phyloP scores from a whole-genome alignment of 176 grass and related monocot genomes.

The Lolium rigidum region DNA sequence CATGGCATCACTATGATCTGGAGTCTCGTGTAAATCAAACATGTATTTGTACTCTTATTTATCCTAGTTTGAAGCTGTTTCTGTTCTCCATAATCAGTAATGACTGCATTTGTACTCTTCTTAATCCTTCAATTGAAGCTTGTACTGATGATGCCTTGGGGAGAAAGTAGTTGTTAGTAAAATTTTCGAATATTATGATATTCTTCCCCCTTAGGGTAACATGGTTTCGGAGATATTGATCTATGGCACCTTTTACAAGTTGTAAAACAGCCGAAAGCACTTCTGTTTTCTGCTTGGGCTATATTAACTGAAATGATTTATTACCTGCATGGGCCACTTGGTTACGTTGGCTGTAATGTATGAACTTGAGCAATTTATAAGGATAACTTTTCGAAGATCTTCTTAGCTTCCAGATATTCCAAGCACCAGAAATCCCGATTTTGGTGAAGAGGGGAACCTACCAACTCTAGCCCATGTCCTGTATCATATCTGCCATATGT shows the following conservation, averaged over 20 bases:
- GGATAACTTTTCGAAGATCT: neutral
- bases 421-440: neutral
- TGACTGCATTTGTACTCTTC: neutral
- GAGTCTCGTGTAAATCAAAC: neutral
- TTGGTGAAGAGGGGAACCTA: neutral
- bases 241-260: neutral
- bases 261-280: neutral
- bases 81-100: neutral
- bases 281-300: neutral
- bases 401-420: neutral
- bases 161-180: neutral
- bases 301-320: neutral
- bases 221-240: neutral
- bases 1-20: neutral
- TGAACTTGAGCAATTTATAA: neutral
- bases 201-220: neutral
- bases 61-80: neutral
- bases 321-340: neutral
- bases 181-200: neutral
- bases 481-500: neutral
- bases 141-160: neutral
- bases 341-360: neutral
- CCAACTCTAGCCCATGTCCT: neutral
- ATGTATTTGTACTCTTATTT: neutral
- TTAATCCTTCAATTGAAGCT: neutral